phyloP scores from a whole-genome alignment of 78 protist species.

The Guillardia theta region DNA sequence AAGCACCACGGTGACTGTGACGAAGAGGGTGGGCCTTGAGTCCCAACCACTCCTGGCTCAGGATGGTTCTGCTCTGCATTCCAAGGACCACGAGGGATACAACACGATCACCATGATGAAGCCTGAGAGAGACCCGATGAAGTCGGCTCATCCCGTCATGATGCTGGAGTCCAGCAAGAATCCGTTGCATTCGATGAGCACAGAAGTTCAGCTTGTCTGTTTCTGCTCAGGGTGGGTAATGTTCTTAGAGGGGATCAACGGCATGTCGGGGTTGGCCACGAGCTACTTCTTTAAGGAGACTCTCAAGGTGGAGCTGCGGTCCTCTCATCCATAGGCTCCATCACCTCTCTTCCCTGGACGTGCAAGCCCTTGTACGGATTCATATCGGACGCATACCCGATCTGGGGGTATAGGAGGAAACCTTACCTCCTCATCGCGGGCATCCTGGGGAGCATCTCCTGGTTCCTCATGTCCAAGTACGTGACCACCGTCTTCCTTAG shows the following conservation, averaged over 20 bases:
- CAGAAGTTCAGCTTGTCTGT: too few relatives aligned
- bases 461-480: constrained; percentile 18
- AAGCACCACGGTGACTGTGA: too few relatives aligned
- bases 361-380: constrained; percentile 20
- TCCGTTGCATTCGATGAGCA: too few relatives aligned
- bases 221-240: neutral
- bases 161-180: too few relatives aligned
- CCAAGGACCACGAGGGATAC: too few relatives aligned
- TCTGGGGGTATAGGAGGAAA: neutral
- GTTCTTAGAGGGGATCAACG: neutral
- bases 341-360: constrained; percentile 6
- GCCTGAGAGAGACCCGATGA: too few relatives aligned
- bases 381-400: neutral
- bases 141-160: too few relatives aligned
- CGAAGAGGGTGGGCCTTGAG: too few relatives aligned
- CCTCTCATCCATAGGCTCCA: neutral
- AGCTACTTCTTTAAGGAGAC: neutral
- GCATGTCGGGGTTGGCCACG: neutral
- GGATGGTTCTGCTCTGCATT: too few relatives aligned
- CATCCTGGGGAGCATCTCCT: neutral
- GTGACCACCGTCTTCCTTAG: neutral
- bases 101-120: too few relatives aligned
- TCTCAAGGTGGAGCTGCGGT: neutral
- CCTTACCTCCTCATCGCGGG: neutral
- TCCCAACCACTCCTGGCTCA: too few relatives aligned